Percentiles rank a stretch among this genome's conserved stretches.
phyloP scores from a whole-genome alignment of 179 eudicot species.

The Beta corolliflora region DNA sequence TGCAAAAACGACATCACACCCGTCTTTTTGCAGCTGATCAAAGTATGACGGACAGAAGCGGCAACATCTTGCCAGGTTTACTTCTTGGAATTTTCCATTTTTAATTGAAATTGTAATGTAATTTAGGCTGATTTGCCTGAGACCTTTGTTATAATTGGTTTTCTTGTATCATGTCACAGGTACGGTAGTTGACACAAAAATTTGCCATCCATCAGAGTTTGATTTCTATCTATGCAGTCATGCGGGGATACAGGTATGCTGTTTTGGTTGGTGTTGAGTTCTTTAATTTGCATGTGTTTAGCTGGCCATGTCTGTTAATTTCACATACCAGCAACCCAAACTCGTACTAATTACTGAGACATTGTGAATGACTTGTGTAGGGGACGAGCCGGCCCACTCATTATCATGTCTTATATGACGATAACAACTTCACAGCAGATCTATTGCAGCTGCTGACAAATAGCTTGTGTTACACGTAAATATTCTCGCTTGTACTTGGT shows the following conservation, averaged over 20 bases:
- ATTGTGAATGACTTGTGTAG: constrained; percentile 31
- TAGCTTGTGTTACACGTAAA: constrained; percentile 78
- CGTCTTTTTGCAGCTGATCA: constrained; percentile 67
- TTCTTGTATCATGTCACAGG: constrained; percentile 38
- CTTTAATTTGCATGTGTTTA: background rate
- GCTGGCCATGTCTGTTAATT: background rate
- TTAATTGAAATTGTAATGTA: background rate
- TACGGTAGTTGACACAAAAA: constrained; percentile 48
- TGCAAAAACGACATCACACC: constrained; percentile 89
- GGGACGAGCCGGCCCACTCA: constrained; percentile 91
- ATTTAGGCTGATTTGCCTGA: background rate
- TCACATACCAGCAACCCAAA: too few relatives aligned
- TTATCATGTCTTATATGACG: constrained; percentile 84
- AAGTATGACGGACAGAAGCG: constrained; percentile 55
- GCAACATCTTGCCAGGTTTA: constrained; percentile 84
- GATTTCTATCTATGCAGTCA: constrained; percentile 43
- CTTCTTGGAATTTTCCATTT: background rate
- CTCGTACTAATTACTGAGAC: background rate
- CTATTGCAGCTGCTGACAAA: constrained; percentile 74
- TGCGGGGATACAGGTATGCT: constrained; percentile 40
- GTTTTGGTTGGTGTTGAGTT: background rate
- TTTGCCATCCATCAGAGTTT: constrained; percentile 39
- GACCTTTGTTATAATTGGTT: background rate
- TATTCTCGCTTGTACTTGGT: background rate
- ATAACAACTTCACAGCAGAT: constrained; percentile 80